Evolutionary conservation across 2,329 filamentous ascomycete species (phyloP).

Genomic region (Grosmannia clavigera): DNA sequence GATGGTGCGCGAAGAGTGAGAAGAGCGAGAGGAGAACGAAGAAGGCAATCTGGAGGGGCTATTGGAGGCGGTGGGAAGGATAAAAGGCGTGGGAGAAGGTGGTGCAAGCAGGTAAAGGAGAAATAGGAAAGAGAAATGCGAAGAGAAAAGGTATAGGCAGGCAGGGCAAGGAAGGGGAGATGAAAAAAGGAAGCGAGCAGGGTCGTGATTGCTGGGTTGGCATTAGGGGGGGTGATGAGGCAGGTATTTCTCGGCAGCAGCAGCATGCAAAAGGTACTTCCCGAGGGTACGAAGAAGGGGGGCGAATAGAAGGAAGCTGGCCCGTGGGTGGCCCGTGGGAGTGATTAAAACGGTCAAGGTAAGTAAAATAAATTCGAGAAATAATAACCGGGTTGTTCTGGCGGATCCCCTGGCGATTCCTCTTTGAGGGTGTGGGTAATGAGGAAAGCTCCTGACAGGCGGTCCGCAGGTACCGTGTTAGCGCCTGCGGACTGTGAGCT

Average conservation of each 20-base stretch:
- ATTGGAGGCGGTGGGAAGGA: not conserved
- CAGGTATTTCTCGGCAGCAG: not conserved
- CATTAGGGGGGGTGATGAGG: not conserved
- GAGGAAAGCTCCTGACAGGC: conserved; percentile 1
- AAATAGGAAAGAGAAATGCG: not conserved
- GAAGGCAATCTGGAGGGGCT: not conserved
- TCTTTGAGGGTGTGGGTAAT: not conserved
- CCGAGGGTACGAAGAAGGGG: not conserved
- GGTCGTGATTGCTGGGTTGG: not conserved
- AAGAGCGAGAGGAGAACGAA: not conserved
- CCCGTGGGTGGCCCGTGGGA: not conserved
- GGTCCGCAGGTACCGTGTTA: conserved; percentile 6
- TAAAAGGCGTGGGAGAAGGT: not conserved
- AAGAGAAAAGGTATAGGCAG: conserved; percentile 1
- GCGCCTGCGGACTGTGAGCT: not conserved
- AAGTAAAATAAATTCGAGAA: conserved; percentile 2
- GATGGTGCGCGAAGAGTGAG: not conserved
- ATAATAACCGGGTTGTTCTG: conserved; percentile 3
- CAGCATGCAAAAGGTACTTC: not conserved
- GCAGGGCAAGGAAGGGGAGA: conserved; percentile 1
- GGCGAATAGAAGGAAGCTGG: not conserved
- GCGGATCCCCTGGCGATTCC: conserved; percentile 1
- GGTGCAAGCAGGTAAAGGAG: not conserved
- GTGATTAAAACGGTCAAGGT: conserved; percentile 7
- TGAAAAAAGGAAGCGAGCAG: not conserved